These are phyloP conservation scores for Macrocystidia cucumis DNA, from an alignment of 1,284 basidiomycete genomes.

Conservation along the genomic window DNA sequence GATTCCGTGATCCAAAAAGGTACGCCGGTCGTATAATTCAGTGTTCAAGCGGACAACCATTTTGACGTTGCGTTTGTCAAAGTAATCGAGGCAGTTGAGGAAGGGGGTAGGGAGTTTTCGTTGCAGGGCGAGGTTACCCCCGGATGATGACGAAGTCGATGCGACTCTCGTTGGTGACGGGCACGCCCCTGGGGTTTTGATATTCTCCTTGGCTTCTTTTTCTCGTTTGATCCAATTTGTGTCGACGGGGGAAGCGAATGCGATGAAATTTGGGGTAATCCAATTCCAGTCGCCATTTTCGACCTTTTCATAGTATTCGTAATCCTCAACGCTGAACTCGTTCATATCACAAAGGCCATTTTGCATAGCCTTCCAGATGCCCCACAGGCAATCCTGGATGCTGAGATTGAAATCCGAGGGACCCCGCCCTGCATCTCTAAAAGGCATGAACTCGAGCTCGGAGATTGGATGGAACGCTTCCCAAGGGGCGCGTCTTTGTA, in stretches of 20 bases:
- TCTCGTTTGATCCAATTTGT: conserved; percentile 65
- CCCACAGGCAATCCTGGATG: conserved; percentile 94
- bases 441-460: conserved; percentile 88
- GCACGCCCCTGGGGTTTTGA: conserved; percentile 12
- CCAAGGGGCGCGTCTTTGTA: conserved; percentile 87
- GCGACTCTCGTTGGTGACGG: conserved; percentile 14
- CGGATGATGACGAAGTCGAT: conserved; percentile 24
- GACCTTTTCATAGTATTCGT: conserved; percentile 92
- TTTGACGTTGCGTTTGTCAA: conserved; percentile 80
- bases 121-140: conserved; percentile 53
- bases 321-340: conserved; percentile 85
- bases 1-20: conserved; percentile 85
- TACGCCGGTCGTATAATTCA: conserved; percentile 82
- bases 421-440: conserved; percentile 93
- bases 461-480: conserved; percentile 92
- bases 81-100: conserved; percentile 87
- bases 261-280: conserved; percentile 89
- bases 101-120: conserved; percentile 74
- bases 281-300: conserved; percentile 99
- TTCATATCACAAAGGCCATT: conserved; percentile 87
- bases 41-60: conserved; percentile 96
- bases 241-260: conserved; percentile 93
- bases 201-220: conserved; percentile 47
- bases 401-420: conserved; percentile 89
- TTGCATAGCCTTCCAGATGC: conserved; percentile 90